phyloP scores from a whole-genome alignment of 352 stramenopile species.

The Phytophthora parvispora region DNA sequence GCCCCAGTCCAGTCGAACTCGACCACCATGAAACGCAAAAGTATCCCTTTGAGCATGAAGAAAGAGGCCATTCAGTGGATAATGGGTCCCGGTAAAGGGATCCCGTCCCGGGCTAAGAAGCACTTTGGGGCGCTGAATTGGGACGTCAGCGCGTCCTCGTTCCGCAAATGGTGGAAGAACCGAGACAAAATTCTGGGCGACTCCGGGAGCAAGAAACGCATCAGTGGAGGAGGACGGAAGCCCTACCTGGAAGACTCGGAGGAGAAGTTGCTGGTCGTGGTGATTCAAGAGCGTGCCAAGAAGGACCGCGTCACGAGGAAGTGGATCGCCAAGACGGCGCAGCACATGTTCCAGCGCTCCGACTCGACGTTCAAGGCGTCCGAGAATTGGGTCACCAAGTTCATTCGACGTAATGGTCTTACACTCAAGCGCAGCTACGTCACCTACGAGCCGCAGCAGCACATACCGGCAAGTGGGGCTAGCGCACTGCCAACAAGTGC shows the following conservation, averaged over 20 bases:
- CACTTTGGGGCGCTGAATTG: slow-evolving; percentile 78
- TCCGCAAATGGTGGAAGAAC: slow-evolving; percentile 91
- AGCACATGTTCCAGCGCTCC: slow-evolving; percentile 88
- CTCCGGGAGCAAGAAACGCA: slow-evolving; percentile 76
- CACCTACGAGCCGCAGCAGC: slow-evolving; percentile 64
- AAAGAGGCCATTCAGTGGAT: slow-evolving; percentile 89
- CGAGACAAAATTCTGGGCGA: slow-evolving; percentile 83
- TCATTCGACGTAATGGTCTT: slow-evolving; percentile 81
- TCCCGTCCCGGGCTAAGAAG: slow-evolving; percentile 77
- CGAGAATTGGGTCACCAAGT: slow-evolving; percentile 89
- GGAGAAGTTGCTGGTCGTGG: slow-evolving; percentile 77
- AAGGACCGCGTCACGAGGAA: slow-evolving; percentile 85
- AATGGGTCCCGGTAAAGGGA: slow-evolving; percentile 71
- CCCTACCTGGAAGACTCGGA: slow-evolving; percentile 76
- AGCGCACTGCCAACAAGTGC: background rate
- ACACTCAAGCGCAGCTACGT: slow-evolving; percentile 85
- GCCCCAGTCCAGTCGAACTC: slow-evolving; percentile 1
- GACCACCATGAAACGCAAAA: slow-evolving; percentile 68
- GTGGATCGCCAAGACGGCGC: slow-evolving; percentile 87
- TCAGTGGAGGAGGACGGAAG: slow-evolving; percentile 76
- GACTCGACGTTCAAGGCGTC: slow-evolving; percentile 80
- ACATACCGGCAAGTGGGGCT: background rate
- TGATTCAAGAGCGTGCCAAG: slow-evolving; percentile 83
- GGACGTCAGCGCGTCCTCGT: slow-evolving; percentile 82
- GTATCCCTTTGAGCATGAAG: slow-evolving; percentile 85